phyloP scores from a whole-genome alignment of 768 basidiomycete genomes.

The Tylopilus sp. region DNA sequence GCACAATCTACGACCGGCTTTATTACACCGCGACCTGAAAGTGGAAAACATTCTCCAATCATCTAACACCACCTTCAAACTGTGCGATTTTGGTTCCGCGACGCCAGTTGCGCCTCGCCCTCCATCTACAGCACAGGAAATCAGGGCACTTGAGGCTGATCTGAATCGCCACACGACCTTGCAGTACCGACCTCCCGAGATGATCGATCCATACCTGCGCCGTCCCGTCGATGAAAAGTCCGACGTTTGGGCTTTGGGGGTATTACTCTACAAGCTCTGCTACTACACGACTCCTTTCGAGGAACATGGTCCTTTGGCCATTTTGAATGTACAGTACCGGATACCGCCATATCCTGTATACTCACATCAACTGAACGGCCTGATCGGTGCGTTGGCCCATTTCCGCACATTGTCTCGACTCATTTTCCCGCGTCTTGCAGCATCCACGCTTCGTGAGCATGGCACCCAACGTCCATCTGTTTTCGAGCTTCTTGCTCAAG shows the following conservation, averaged over 20 bases:
- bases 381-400: conserved; percentile 63
- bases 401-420: conserved; percentile 6
- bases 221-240: conserved; percentile 89
- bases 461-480: conserved; percentile 82
- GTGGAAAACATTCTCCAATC: conserved; percentile 98
- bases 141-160: conserved; percentile 84
- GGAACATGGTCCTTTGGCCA: conserved; percentile 94
- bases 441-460: conserved; percentile 90
- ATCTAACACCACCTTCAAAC: conserved; percentile 79
- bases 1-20: conserved; percentile 88
- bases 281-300: conserved; percentile 99
- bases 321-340: conserved; percentile 93
- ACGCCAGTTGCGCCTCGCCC: conserved; percentile 66
- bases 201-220: conserved; percentile 88
- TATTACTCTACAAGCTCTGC: conserved; percentile 95
- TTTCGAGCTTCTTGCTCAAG: conserved; percentile 79
- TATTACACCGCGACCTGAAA: conserved; percentile 96
- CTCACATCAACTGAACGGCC: conserved; percentile 73
- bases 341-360: conserved; percentile 88
- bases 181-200: conserved; percentile 98
- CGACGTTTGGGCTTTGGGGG: conserved; percentile 97
- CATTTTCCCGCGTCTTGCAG: conserved; percentile 38
- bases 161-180: conserved; percentile 93
- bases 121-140: conserved; percentile 77
- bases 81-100: conserved; percentile 98